Percentiles rank a stretch among this genome's conserved stretches.
Evolutionary conservation across 2,329 filamentous ascomycete genomes (phyloP).

Genomic region (Pseudogymnoascus sp.): DNA sequence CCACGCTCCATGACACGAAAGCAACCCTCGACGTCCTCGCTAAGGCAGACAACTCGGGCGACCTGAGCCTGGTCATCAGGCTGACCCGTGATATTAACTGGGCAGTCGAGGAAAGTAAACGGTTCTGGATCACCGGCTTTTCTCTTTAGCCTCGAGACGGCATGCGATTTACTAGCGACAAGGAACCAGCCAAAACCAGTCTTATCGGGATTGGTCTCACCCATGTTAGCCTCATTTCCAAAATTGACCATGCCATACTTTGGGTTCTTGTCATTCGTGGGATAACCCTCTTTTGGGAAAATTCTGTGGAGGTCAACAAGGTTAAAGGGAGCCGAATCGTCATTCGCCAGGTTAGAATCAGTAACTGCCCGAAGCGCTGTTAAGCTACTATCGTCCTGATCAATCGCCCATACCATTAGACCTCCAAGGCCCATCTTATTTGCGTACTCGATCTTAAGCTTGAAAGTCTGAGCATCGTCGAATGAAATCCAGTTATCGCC

Average conservation of each 20-base stretch:
- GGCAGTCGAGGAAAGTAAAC: not conserved
- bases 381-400: slow-evolving; percentile 8
- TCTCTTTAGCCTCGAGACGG: not conserved
- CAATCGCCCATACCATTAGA: slow-evolving; percentile 24
- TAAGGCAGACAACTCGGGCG: not conserved
- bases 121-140: not conserved
- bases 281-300: not conserved
- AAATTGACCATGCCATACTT: not conserved
- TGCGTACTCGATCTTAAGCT: slow-evolving; percentile 23
- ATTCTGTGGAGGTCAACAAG: not conserved
- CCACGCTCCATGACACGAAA: not conserved
- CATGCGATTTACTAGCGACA: not conserved
- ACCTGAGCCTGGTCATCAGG: not conserved
- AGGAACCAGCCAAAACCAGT: not conserved
- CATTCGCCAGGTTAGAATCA: not conserved
- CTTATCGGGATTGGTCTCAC: not conserved
- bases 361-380: not conserved
- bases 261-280: not conserved
- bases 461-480: slow-evolving; percentile 25
- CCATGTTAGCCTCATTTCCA: not conserved
- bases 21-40: not conserved
- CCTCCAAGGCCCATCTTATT: slow-evolving; percentile 22
- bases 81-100: not conserved
- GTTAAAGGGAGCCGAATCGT: not conserved
- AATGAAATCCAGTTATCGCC: slow-evolving; percentile 26